Evolutionary conservation across 202 grass and related monocot species (phyloP), one percentile per base, ranked within the genome.

Genomic region (Miscanthus sacchariflorus): DNA sequence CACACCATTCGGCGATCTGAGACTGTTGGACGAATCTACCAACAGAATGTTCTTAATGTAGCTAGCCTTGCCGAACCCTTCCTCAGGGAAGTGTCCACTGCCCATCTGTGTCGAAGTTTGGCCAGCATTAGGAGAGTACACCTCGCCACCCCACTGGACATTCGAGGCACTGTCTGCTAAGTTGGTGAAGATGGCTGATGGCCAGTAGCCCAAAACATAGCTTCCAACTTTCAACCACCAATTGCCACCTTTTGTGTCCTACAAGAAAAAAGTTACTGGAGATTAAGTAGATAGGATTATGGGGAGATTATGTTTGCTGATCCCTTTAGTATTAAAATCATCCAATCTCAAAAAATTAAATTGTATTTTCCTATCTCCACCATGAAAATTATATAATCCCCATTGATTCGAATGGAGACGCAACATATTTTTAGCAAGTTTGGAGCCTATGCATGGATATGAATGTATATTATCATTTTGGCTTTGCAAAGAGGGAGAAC

Each of bases 141-240:
- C 95, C 85, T 97, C 95, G 7, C 95, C 92, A 28, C 95, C 92
- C 95, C 95, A 97, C 81, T 97, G 84, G 25, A 97, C 92, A 93
- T 88, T 23, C 25, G 95, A 91, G 36, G 90, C 88, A 71, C 88
- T 93, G 28, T 94, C 90, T 3, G 90, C 84, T 43, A 97, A 75
- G 68, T 93, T 86, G 40, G 90, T 63, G 68, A 71, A 71, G 68
- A 71, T 42, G 36, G 36, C 40, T 9, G 68, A 40, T 39, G 68
- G 68, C 68, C 36, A 71, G 17, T 71, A 71, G 68, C 68, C 36
- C 68, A 71, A 19, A 42, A 71, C 2, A 71, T 39, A 5, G 68
- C 12, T 71, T 21, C 36, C 68, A 2, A 71, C 68, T 71, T 40
- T 7, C 36, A 71, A 42, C 68, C 68, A 71, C 68, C 68, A 71